Percentiles rank a stretch among this genome's conserved stretches.
phyloP scores from a whole-genome alignment of 805 yeast species.

The Saturnispora gosingensis region DNA sequence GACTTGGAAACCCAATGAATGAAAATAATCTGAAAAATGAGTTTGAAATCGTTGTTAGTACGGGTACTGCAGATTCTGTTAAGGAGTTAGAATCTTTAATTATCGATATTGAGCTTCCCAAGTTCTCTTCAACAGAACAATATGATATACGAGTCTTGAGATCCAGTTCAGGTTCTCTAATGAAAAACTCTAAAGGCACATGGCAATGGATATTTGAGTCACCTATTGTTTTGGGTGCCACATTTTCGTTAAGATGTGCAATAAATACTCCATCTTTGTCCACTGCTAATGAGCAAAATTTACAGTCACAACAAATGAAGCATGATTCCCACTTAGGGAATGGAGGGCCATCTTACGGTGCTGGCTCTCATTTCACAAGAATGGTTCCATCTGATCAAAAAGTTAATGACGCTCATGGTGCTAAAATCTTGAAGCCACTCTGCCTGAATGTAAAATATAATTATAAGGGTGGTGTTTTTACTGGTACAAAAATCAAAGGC shows the following conservation, averaged over 20 bases:
- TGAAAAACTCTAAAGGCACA: slow-evolving; percentile 2
- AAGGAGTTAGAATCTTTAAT: slow-evolving; percentile 39
- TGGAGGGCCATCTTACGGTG: background rate
- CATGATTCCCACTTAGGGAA: background rate
- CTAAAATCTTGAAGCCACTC: slow-evolving; percentile 28
- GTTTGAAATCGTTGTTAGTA: slow-evolving; percentile 40
- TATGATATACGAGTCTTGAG: slow-evolving; percentile 10
- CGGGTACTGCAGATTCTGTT: slow-evolving; percentile 18
- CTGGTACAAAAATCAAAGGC: slow-evolving; percentile 63
- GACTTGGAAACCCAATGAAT: slow-evolving; percentile 34
- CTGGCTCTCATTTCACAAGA: background rate
- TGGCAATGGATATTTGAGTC: slow-evolving; percentile 17
- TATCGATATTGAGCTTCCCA: slow-evolving; percentile 29
- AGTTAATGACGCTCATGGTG: background rate
- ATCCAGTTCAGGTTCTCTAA: slow-evolving; percentile 10
- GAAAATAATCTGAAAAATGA: slow-evolving; percentile 32
- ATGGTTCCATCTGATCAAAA: background rate
- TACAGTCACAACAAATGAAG: background rate
- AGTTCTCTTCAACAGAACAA: slow-evolving; percentile 4
- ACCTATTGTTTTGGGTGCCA: slow-evolving; percentile 9
- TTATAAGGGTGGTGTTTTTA: slow-evolving; percentile 62
- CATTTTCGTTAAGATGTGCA: slow-evolving; percentile 10
- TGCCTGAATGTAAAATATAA: slow-evolving; percentile 43
- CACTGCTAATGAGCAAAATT: background rate
- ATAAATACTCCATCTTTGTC: slow-evolving; percentile 1